Conservation (phyloP, 768 basidiomycete genomes). For the Boletus subcaerulescens region DNA sequence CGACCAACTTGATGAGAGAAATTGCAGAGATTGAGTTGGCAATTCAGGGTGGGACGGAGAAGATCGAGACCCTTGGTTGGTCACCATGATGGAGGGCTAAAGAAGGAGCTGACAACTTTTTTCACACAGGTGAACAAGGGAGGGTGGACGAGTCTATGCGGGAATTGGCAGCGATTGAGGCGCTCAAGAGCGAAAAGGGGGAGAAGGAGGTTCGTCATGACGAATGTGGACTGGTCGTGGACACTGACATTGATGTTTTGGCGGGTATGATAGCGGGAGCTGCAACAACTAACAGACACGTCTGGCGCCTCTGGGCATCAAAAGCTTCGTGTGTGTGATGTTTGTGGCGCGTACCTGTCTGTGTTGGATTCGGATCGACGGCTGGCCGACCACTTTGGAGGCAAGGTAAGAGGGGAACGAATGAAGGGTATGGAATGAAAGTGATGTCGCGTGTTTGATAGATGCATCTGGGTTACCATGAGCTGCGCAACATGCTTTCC, state of each 20-base stretch:
- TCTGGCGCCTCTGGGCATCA: conserved; percentile 99
- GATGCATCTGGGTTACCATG: conserved; percentile 99
- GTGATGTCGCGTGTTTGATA: conserved; percentile 39
- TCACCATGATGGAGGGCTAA: conserved; percentile 14
- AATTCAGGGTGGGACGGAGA: conserved; percentile 97
- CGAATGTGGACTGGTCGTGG: neutral
- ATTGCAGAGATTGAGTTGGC: conserved; percentile 99
- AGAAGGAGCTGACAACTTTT: neutral
- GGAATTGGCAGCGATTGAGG: conserved; percentile 96
- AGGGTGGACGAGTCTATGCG: conserved; percentile 99
- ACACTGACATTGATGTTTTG: conserved; percentile 5
- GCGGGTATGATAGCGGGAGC: conserved; percentile 61
- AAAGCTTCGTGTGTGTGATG: conserved; percentile 99
- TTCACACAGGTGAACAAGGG: conserved; percentile 82
- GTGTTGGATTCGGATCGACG: conserved; percentile 98
- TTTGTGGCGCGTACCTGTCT: conserved; percentile 98
- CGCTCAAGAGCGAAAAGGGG: conserved; percentile 90
- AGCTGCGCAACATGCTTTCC: conserved; percentile 88
- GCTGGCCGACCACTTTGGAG: conserved; percentile 98
- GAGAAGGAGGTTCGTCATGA: conserved; percentile 78
- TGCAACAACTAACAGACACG: conserved; percentile 95
- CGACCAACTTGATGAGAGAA: conserved; percentile 98
- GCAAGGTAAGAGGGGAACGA: conserved; percentile 67
- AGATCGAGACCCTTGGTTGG: conserved; percentile 89
- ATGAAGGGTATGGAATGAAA: conserved; percentile 20